Evolutionary conservation across 1,139 yeast species (phyloP).

Genomic region (Hansenula sp.): DNA sequence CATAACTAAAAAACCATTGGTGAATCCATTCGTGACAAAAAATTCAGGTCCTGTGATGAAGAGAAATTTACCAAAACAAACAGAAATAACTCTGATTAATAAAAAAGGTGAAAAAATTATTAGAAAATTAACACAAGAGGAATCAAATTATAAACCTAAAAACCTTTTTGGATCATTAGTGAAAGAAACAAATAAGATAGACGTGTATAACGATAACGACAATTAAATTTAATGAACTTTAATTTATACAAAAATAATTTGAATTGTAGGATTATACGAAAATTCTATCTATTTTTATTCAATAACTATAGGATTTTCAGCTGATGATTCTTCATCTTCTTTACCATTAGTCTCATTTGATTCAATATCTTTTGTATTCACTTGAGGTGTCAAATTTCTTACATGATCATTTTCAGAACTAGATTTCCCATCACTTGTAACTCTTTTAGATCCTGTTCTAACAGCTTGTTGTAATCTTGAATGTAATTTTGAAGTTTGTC

Average conservation of each 20-base stretch:
- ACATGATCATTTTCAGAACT: background rate
- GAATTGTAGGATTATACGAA: too few relatives aligned
- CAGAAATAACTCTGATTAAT: conserved; percentile 18
- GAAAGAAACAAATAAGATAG: conserved; percentile 1
- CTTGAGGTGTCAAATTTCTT: background rate
- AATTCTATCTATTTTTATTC: too few relatives aligned
- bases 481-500: conserved; percentile 19
- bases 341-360: background rate
- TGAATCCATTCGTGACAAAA: conserved; percentile 15
- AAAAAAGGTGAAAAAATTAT: conserved; percentile 21
- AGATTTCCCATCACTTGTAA: background rate
- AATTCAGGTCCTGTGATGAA: conserved; percentile 7
- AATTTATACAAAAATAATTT: background rate
- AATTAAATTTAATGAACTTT: background rate
- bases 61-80: conserved; percentile 15
- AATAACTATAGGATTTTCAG: conserved; percentile 1
- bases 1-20: conserved; percentile 6
- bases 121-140: conserved; percentile 9
- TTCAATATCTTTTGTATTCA: background rate
- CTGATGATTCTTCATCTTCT: background rate
- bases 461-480: conserved; percentile 21
- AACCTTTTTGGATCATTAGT: conserved; percentile 6
- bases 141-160: conserved; percentile 11
- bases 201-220: conserved; percentile 8
- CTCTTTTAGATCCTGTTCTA: conserved; percentile 7